phyloP scores from a whole-genome alignment of 371 early-diverging fungal genomes.

The Mortierella sp. region DNA sequence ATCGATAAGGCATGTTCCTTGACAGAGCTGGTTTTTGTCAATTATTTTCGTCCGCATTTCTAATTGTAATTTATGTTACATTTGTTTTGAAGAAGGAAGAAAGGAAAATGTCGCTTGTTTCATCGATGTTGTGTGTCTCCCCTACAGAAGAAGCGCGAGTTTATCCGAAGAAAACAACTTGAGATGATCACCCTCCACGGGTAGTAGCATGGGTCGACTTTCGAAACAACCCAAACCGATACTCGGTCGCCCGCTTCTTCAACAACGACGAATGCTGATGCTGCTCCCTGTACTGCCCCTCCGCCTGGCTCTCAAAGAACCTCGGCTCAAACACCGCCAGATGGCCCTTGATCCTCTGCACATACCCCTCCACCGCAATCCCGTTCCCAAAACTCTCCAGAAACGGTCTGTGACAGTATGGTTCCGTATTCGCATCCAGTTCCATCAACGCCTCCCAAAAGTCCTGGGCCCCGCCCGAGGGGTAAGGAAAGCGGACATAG shows the following conservation, averaged over 20 bases:
- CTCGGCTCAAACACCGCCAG: conserved; percentile 52
- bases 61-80: background rate
- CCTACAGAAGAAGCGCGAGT: background rate
- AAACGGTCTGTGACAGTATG: conserved; percentile 47
- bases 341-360: conserved; percentile 51
- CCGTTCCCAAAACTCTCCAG: conserved; percentile 49
- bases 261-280: conserved; percentile 1
- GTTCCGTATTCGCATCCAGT: conserved; percentile 49
- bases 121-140: background rate
- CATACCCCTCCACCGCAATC: conserved; percentile 47
- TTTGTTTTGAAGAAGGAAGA: background rate
- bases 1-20: too few relatives aligned
- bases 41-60: background rate
- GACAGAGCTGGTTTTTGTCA: background rate
- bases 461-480: conserved; percentile 45
- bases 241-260: conserved; percentile 37
- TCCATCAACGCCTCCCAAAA: conserved; percentile 54
- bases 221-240: conserved; percentile 37
- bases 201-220: conserved; percentile 18
- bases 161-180: background rate
- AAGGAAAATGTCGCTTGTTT: background rate
- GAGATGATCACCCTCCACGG: background rate
- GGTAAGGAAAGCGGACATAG: conserved; percentile 43
- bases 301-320: conserved; percentile 53
- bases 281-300: conserved; percentile 45